Conservation (phyloP, 2,329 filamentous ascomycete species). For the Huntiella abstrusa region DNA sequence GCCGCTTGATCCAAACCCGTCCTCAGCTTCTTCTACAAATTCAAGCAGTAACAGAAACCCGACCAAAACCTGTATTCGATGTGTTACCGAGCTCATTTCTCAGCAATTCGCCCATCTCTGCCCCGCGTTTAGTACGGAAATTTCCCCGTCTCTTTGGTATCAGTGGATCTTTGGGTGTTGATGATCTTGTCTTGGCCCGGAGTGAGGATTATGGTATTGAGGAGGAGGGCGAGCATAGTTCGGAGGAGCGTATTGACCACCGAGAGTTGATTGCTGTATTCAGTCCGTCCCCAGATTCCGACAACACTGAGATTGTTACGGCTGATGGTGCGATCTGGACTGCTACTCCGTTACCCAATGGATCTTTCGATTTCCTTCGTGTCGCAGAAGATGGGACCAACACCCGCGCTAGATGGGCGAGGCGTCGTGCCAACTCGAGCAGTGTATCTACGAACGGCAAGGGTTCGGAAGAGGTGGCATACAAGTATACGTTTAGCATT, state of each 20-base stretch:
- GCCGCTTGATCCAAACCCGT: constrained; percentile 46
- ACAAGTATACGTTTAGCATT: constrained; percentile 58
- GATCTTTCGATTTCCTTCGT: constrained; percentile 47
- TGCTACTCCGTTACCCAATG: constrained; percentile 30
- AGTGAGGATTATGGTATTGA: constrained; percentile 47
- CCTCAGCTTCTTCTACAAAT: constrained; percentile 54
- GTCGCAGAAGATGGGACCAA: constrained; percentile 12
- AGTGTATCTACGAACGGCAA: constrained; percentile 15
- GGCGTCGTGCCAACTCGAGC: constrained; percentile 13
- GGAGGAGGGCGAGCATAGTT: constrained; percentile 26
- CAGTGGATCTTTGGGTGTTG: constrained; percentile 43
- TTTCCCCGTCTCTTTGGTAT: constrained; percentile 46
- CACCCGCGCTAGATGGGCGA: constrained; percentile 9
- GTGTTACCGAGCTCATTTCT: constrained; percentile 51
- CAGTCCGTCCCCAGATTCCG: constrained; percentile 30
- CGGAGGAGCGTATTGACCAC: constrained; percentile 26
- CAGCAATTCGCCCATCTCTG: constrained; percentile 31
- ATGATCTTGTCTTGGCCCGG: constrained; percentile 52
- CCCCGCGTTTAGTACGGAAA: constrained; percentile 38
- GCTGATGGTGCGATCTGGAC: constrained; percentile 42
- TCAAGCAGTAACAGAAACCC: constrained; percentile 42
- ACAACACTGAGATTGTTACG: constrained; percentile 46
- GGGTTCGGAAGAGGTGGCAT: constrained; percentile 13
- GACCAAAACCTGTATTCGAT: constrained; percentile 51
- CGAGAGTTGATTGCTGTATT: constrained; percentile 48